phyloP scores from a whole-genome alignment of 129 eudicot genomes.

The Escallonia rubra region DNA sequence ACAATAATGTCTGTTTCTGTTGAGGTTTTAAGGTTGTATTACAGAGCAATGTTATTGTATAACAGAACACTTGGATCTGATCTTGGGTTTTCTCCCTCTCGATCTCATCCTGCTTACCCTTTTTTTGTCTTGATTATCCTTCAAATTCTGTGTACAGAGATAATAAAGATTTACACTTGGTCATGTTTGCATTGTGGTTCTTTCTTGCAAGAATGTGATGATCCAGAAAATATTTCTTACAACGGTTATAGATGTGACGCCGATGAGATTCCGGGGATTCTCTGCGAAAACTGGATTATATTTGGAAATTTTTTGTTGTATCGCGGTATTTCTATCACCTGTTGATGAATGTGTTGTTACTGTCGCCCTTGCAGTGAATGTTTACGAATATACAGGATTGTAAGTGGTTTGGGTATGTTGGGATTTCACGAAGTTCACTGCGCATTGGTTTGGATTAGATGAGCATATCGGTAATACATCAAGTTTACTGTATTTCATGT shows the following conservation, averaged over 20 bases:
- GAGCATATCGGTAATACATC: not conserved
- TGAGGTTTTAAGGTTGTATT: conserved; percentile 2
- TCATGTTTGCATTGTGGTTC: not conserved
- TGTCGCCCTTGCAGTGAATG: too few relatives aligned
- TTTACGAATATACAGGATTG: too few relatives aligned
- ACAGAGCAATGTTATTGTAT: conserved; percentile 16
- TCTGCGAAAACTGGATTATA: too few relatives aligned
- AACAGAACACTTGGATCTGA: conserved; percentile 17
- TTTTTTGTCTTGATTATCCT: not conserved
- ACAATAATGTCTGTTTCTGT: conserved; percentile 7
- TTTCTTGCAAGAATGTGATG: too few relatives aligned
- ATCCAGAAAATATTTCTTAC: too few relatives aligned
- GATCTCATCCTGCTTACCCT: conserved; percentile 1
- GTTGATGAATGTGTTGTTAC: too few relatives aligned
- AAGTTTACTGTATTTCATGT: not conserved
- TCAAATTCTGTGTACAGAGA: conserved; percentile 1
- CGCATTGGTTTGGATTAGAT: too few relatives aligned
- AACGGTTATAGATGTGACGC: too few relatives aligned
- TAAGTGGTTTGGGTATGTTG: too few relatives aligned
- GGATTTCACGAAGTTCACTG: too few relatives aligned
- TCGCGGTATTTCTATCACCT: too few relatives aligned
- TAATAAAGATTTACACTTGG: conserved; percentile 5
- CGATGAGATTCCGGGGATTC: too few relatives aligned
- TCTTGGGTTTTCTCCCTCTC: conserved; percentile 16
- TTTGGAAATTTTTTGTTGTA: not conserved